These are phyloP conservation scores for Blastobotrys persicus DNA, from an alignment of 1,139 yeast species.

Conservation along the genomic window DNA sequence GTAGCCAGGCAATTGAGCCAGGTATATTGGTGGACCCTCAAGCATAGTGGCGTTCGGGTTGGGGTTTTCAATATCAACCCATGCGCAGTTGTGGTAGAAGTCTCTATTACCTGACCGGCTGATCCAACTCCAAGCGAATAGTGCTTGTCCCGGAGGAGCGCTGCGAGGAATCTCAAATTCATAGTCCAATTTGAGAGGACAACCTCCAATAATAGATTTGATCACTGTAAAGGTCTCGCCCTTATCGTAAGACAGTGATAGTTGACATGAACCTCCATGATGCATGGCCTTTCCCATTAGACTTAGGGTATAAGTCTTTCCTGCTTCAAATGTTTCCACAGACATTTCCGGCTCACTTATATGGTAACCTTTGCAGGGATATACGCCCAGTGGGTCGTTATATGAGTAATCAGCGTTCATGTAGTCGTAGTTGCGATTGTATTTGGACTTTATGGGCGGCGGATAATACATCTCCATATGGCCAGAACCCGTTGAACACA, in stretches of 20 bases:
- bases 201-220: conserved; percentile 32
- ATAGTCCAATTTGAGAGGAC: conserved; percentile 28
- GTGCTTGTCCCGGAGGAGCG: conserved; percentile 30
- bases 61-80: conserved; percentile 26
- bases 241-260: conserved; percentile 31
- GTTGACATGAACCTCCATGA: conserved; percentile 32
- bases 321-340: conserved; percentile 27
- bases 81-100: conserved; percentile 32
- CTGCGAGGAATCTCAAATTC: conserved; percentile 26
- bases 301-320: conserved; percentile 23
- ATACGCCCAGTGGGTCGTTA: conserved; percentile 26
- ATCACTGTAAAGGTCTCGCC: conserved; percentile 31
- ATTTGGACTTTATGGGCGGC: conserved; percentile 27
- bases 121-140: conserved; percentile 33
- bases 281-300: conserved; percentile 30
- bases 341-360: conserved; percentile 21
- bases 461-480: conserved; percentile 31
- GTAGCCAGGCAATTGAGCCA: conserved; percentile 26
- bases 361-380: conserved; percentile 32
- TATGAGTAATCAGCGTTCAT: conserved; percentile 24
- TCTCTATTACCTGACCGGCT: conserved; percentile 31
- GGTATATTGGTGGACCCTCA: conserved; percentile 26
- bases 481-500: not conserved
- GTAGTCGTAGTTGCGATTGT: conserved; percentile 22
- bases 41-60: conserved; percentile 14